phyloP scores from a whole-genome alignment of 306 rosid genomes.

The Rosa chinensis region DNA sequence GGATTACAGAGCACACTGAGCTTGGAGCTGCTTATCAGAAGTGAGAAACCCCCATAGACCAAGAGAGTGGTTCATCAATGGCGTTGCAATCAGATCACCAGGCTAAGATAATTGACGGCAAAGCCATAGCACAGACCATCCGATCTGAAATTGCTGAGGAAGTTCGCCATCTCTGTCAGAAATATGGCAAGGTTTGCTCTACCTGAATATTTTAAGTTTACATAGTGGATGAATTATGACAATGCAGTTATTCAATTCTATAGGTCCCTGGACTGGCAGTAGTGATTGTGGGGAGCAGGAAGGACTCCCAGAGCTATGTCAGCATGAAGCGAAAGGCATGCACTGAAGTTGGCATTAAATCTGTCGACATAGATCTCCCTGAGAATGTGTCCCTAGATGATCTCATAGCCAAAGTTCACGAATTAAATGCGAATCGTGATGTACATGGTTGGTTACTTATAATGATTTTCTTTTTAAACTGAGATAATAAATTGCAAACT shows the following conservation, averaged over 20 bases:
- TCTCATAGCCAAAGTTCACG: slow-evolving; percentile 57
- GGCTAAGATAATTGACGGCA: slow-evolving; percentile 83
- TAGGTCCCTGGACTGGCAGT: slow-evolving; percentile 94
- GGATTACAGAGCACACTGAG: neutral
- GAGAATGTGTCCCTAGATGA: slow-evolving; percentile 65
- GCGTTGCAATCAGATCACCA: slow-evolving; percentile 42
- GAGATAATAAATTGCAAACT: neutral
- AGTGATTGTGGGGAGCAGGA: slow-evolving; percentile 80
- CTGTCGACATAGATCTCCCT: slow-evolving; percentile 76
- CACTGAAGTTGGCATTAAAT: slow-evolving; percentile 77
- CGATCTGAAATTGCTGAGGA: slow-evolving; percentile 75
- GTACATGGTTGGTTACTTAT: slow-evolving; percentile 62
- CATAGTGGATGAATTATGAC: neutral
- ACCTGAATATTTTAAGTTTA: neutral
- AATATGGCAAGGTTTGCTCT: slow-evolving; percentile 66
- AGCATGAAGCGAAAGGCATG: slow-evolving; percentile 90
- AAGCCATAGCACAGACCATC: slow-evolving; percentile 68
- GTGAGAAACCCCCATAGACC: neutral
- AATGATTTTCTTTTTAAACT: neutral
- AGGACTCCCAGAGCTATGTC: slow-evolving; percentile 87
- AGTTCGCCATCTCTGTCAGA: slow-evolving; percentile 53
- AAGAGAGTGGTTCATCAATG: slow-evolving; percentile 22
- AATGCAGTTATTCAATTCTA: neutral
- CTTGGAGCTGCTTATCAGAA: slow-evolving; percentile 8
- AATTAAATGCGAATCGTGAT: slow-evolving; percentile 64